phyloP scores from a whole-genome alignment of 2,329 filamentous ascomycete species.

The Lasiodiplodia citricola region DNA sequence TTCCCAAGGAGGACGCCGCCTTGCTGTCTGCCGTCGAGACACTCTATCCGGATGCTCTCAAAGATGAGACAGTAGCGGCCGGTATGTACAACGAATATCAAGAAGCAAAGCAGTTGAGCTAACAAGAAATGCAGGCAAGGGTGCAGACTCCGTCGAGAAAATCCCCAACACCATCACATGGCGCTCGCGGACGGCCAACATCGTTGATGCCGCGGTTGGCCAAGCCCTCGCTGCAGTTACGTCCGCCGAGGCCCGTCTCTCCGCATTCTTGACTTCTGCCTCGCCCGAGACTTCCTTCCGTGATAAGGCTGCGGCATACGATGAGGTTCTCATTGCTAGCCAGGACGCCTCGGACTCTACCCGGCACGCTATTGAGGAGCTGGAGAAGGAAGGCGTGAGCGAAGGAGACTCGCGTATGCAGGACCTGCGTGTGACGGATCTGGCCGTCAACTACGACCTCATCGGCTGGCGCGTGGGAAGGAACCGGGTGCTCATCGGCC shows the following conservation, averaged over 20 bases:
- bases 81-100: slow-evolving; percentile 41
- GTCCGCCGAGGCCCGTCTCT: slow-evolving; percentile 58
- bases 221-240: slow-evolving; percentile 76
- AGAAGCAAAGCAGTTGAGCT: not conserved
- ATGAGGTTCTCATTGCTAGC: slow-evolving; percentile 85
- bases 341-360: slow-evolving; percentile 95
- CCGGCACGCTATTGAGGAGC: slow-evolving; percentile 89
- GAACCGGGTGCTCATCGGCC: slow-evolving; percentile 86
- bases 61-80: slow-evolving; percentile 55
- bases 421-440: slow-evolving; percentile 87
- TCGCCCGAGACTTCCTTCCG: slow-evolving; percentile 53
- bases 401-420: slow-evolving; percentile 89
- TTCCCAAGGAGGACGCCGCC: slow-evolving; percentile 67
- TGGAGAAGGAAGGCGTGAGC: slow-evolving; percentile 80
- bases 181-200: slow-evolving; percentile 82
- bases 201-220: slow-evolving; percentile 92
- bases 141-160: slow-evolving; percentile 49
- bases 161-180: slow-evolving; percentile 80
- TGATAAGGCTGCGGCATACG: slow-evolving; percentile 86
- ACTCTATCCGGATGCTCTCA: slow-evolving; percentile 62
- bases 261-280: slow-evolving; percentile 52
- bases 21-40: slow-evolving; percentile 72
- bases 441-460: slow-evolving; percentile 91
- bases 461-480: slow-evolving; percentile 94
- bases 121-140: slow-evolving; percentile 26